Conservation (phyloP, 257 asterid species). For the Paraleonurus japonicus region DNA sequence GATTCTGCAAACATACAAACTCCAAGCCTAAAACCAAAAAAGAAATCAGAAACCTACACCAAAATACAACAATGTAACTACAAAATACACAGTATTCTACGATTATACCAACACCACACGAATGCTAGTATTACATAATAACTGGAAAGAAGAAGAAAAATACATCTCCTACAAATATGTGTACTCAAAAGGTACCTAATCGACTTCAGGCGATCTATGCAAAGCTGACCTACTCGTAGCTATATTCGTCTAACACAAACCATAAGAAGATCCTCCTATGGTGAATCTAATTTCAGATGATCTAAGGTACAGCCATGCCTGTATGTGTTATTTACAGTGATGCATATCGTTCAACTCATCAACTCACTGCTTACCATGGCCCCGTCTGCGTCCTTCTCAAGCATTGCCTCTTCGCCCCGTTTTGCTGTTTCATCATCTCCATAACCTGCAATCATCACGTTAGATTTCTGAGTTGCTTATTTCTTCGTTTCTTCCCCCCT, state of each 20-base stretch:
- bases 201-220: slow-evolving; percentile 15
- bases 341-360: not conserved
- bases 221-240: slow-evolving; percentile 1
- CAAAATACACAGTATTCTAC: slow-evolving; percentile 14
- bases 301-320: slow-evolving; percentile 18
- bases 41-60: not conserved
- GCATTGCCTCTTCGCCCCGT: slow-evolving; percentile 58
- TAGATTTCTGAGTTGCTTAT: not conserved
- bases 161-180: slow-evolving; percentile 1
- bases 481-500: not conserved
- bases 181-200: slow-evolving; percentile 20
- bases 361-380: slow-evolving; percentile 53
- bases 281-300: slow-evolving; percentile 4
- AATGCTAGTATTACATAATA: not conserved
- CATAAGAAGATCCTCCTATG: slow-evolving; percentile 3
- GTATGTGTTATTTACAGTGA: slow-evolving; percentile 32
- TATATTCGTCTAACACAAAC: slow-evolving; percentile 13
- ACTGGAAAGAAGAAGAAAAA: not conserved
- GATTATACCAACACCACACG: slow-evolving; percentile 6
- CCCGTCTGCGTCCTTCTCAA: slow-evolving; percentile 91
- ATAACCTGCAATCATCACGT: slow-evolving; percentile 40
- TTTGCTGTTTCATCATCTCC: slow-evolving; percentile 65
- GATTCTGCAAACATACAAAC: not conserved
- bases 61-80: not conserved
- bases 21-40: not conserved